These are phyloP conservation scores for Vicia sativa DNA, from an alignment of 306 rosid genomes.

Conservation along the genomic window DNA sequence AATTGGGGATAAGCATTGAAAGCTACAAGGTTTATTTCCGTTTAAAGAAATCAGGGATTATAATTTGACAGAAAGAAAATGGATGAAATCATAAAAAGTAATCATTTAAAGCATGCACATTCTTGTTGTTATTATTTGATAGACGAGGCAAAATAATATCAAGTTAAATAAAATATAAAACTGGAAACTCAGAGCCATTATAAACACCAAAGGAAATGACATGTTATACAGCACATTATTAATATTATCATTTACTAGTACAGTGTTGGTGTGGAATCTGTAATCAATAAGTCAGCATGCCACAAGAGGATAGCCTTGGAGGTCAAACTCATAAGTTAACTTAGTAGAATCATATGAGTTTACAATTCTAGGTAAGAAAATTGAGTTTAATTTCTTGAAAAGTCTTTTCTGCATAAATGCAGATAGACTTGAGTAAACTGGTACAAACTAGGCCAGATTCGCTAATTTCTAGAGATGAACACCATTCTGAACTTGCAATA, in stretches of 20 bases:
- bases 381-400: slow-evolving; percentile 3
- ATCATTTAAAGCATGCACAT: neutral
- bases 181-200: slow-evolving; percentile 2
- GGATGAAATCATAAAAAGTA: slow-evolving; percentile 8
- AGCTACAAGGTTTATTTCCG: slow-evolving; percentile 10
- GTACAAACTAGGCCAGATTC: slow-evolving; percentile 7
- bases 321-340: slow-evolving; percentile 1
- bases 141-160: slow-evolving; percentile 3
- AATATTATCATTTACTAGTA: slow-evolving; percentile 14
- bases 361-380: slow-evolving; percentile 3
- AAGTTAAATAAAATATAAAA: slow-evolving; percentile 3
- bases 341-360: neutral
- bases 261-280: neutral
- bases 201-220: slow-evolving; percentile 31
- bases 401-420: neutral
- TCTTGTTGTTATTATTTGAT: slow-evolving; percentile 13
- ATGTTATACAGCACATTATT: slow-evolving; percentile 8
- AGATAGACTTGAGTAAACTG: slow-evolving; percentile 1
- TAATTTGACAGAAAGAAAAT: slow-evolving; percentile 18
- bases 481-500: slow-evolving; percentile 3
- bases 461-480: neutral
- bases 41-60: slow-evolving; percentile 23
- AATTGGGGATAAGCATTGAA: slow-evolving; percentile 2
- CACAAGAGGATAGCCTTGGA: slow-evolving; percentile 6
- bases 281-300: slow-evolving; percentile 27